Conservation (phyloP, 257 asterid genomes). For the Datura wrightii region DNA sequence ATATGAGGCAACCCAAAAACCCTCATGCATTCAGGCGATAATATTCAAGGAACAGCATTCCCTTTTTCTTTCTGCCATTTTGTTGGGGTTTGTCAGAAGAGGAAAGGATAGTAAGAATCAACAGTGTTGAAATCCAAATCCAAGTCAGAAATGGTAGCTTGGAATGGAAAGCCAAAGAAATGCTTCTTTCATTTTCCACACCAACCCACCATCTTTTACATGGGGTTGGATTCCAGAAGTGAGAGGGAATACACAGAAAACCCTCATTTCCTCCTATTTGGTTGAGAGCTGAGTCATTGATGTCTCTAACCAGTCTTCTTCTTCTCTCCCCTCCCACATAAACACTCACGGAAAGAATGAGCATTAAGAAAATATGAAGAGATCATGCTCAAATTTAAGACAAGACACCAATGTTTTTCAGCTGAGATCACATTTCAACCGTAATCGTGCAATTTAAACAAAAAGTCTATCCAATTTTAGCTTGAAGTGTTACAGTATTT, state of each 20-base stretch:
- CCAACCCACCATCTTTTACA: background rate
- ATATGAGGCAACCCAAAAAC: background rate
- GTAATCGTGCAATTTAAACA: background rate
- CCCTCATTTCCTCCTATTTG: constrained; percentile 2
- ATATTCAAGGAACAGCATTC: background rate
- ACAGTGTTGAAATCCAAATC: background rate
- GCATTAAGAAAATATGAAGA: background rate
- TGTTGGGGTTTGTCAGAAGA: constrained; percentile 17
- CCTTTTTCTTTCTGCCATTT: background rate
- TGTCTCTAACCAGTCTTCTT: background rate
- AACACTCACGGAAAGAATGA: background rate
- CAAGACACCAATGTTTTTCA: background rate
- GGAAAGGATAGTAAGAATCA: background rate
- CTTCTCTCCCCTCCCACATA: background rate
- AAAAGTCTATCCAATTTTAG: background rate
- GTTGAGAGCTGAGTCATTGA: background rate
- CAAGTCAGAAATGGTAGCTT: constrained; percentile 4
- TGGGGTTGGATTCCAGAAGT: constrained; percentile 15
- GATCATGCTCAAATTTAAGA: background rate
- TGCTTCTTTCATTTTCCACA: background rate
- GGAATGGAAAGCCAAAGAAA: constrained; percentile 15
- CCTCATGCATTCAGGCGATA: background rate
- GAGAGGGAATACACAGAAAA: background rate
- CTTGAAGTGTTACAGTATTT: background rate
- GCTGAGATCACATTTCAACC: background rate